phyloP scores from a whole-genome alignment of 1,284 basidiomycete species.

The Peniophora sp. region DNA sequence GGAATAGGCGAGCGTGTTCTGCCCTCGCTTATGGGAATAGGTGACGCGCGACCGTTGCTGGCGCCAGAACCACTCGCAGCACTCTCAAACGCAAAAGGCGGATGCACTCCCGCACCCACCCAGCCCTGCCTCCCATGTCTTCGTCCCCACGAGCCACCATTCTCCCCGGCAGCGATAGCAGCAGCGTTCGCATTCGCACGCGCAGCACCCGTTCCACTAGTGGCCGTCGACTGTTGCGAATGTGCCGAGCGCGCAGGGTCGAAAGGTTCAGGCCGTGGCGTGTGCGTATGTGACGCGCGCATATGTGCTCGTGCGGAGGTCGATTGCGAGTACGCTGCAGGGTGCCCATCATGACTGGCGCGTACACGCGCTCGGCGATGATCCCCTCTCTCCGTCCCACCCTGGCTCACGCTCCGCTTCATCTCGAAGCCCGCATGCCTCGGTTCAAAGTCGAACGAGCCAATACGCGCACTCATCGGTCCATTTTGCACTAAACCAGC shows the following conservation, averaged over 20 bases:
- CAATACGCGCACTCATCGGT: slow-evolving; percentile 30
- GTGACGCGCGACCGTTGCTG: slow-evolving; percentile 5
- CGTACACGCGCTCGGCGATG: not conserved
- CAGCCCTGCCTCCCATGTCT: slow-evolving; percentile 5
- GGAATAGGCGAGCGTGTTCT: not conserved
- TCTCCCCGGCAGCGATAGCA: not conserved
- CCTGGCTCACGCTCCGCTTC: slow-evolving; percentile 9
- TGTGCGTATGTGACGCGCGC: slow-evolving; percentile 1
- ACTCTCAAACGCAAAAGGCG: slow-evolving; percentile 13
- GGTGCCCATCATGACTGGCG: not conserved
- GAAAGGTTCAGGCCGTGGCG: not conserved
- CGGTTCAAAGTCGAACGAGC: slow-evolving; percentile 70
- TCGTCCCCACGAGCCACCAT: slow-evolving; percentile 10
- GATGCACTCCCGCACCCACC: slow-evolving; percentile 12
- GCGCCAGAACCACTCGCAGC: slow-evolving; percentile 7
- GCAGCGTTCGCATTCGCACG: slow-evolving; percentile 4
- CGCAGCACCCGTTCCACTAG: slow-evolving; percentile 6
- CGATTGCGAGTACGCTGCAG: not conserved
- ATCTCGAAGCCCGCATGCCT: slow-evolving; percentile 17
- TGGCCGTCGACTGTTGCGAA: slow-evolving; percentile 10
- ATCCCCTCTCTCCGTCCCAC: slow-evolving; percentile 4
- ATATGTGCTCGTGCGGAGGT: slow-evolving; percentile 2
- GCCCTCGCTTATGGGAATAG: not conserved
- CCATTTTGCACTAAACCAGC: slow-evolving; percentile 13
- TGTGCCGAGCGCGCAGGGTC: slow-evolving; percentile 7